These are phyloP conservation scores for Mycena maculata DNA, from an alignment of 768 basidiomycete genomes.

Conservation along the genomic window DNA sequence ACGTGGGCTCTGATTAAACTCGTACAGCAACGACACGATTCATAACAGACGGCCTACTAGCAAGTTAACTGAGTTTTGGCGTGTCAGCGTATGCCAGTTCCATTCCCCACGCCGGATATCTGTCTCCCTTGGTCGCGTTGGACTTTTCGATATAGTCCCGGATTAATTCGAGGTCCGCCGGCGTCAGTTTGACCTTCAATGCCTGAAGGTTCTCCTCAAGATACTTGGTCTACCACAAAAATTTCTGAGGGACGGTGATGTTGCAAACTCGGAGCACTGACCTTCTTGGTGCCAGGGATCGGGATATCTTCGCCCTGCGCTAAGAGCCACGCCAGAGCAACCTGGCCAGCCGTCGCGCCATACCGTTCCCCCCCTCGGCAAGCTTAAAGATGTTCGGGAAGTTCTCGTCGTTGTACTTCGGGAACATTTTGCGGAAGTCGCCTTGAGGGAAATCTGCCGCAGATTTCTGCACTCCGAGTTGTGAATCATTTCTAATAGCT, in stretches of 20 bases:
- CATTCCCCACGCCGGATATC: slow-evolving; percentile 34
- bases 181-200: slow-evolving; percentile 33
- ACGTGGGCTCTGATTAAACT: no score
- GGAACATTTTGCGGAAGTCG: slow-evolving; percentile 42
- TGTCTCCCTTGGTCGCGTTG: slow-evolving; percentile 34
- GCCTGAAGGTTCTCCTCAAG: slow-evolving; percentile 49
- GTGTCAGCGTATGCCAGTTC: slow-evolving; percentile 38
- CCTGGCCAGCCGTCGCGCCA: slow-evolving; percentile 35
- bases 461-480: slow-evolving; percentile 3
- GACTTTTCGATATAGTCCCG: slow-evolving; percentile 41
- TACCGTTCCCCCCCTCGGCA: slow-evolving; percentile 47
- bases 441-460: slow-evolving; percentile 40
- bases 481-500: neutral
- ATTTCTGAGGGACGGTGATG: no score
- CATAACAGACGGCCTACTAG: no score
- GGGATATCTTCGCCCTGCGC: neutral
- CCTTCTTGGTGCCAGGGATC: slow-evolving; percentile 2
- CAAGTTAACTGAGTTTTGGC: slow-evolving; percentile 30
- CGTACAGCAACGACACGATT: no score
- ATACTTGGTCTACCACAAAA: slow-evolving; percentile 37
- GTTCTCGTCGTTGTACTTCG: slow-evolving; percentile 43
- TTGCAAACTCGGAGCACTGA: slow-evolving; percentile 34
- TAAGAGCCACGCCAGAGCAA: neutral
- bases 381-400: slow-evolving; percentile 46
- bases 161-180: slow-evolving; percentile 41